Base-by-base conservation (phyloP, 129 eudicot genomes). In the Artemisia argyi region DNA sequence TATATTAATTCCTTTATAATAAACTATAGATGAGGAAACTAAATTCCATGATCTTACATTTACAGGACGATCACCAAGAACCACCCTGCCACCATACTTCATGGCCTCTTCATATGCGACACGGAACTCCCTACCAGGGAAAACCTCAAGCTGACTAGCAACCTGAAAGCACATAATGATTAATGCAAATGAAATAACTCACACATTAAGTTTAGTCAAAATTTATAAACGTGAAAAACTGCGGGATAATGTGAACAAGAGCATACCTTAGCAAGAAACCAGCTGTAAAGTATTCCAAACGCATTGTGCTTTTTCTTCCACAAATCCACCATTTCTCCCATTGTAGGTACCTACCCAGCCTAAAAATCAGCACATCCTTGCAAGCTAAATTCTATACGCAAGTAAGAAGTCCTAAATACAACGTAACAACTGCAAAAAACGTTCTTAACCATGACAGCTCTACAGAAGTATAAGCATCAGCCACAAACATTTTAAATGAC, bases 1-100 rank as follows among this genome's bases (percentile, higher is more conserved):
- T 28, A 24, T 26, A 75, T 10, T 48, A 30, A 46, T 58, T 24
- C 35, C 69, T 19, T 17, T 47, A 30, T 5, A 69, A 68, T 48
- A 57, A 8, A 69, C 20, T 3, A 18, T 19, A 61, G 44, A 59
- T 17, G 35, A 30, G 51, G 55, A 50, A 17, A 68, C 20, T 19
- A 68, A 61, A 35, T 17, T 77, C 11, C 61, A 59, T 59, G 14
- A 75, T 65, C 88, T 89, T 83, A 94, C 99, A 46, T 86, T 80
- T 46, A 95, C 97, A 30, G 99, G 96, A 65, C 99, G 99, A 68
- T 95, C 99, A 76, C 99, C 99, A 79, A 95, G 99, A 73, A 95
- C 77, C 76, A 95, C 97, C 86, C 85, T 95, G 74, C 96, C 89
- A 3, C 97, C 94, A 81, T 85, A 86, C 72, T 95, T 88, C 85